Percentiles rank a stretch among this genome's conserved stretches.
Evolutionary conservation across 345 rosid species (phyloP).

Genomic region (Corchorus capsularis): DNA sequence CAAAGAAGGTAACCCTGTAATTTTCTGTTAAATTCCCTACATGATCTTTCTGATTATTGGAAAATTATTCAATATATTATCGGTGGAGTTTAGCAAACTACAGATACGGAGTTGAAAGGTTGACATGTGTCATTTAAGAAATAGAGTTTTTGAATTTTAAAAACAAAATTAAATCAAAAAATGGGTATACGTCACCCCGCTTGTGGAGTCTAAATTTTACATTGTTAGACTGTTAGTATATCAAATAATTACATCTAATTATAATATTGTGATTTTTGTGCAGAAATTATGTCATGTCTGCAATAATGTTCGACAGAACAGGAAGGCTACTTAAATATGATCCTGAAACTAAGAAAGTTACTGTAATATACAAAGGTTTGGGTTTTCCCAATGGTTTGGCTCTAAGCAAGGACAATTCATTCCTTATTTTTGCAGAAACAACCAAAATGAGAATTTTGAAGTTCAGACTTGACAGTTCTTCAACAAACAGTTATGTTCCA

Average conservation of each 20-base stretch:
- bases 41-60: too few relatives aligned
- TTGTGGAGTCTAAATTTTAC: too few relatives aligned
- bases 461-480: constrained; percentile 17
- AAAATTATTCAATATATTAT: too few relatives aligned
- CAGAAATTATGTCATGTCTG: constrained; percentile 31
- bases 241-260: too few relatives aligned
- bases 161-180: too few relatives aligned
- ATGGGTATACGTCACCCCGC: too few relatives aligned
- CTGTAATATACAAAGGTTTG: constrained; percentile 31
- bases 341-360: constrained; percentile 28
- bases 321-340: constrained; percentile 53
- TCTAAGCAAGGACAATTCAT: constrained; percentile 47
- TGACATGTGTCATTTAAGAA: too few relatives aligned
- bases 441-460: constrained; percentile 21
- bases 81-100: too few relatives aligned
- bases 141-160: too few relatives aligned
- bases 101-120: too few relatives aligned
- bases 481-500: background rate
- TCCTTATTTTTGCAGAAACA: constrained; percentile 45
- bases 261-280: background rate
- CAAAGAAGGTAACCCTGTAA: constrained; percentile 42
- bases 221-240: too few relatives aligned
- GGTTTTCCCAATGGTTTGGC: constrained; percentile 54
- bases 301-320: constrained; percentile 25
- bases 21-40: too few relatives aligned